Base-by-base conservation (phyloP, 148 eudicot genomes). In the Silene conica region DNA sequence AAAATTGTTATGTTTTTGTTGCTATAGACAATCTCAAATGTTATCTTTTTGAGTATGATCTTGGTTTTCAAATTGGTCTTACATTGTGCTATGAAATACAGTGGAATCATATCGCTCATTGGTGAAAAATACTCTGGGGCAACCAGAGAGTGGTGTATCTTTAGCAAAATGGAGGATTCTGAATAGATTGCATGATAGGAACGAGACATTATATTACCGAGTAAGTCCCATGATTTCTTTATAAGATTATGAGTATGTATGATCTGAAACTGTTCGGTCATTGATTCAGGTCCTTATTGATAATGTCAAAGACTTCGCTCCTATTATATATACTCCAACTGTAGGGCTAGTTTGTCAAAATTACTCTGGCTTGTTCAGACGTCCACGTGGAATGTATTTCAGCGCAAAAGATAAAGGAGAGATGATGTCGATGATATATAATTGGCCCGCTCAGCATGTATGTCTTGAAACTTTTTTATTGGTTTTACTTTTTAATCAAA, bases 321-420 rank as follows among this genome's bases (percentile, higher is more conserved):
- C 99, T 45, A 84, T 92, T 75, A 92, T 95, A 79, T 95, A 95
- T 83, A 95, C 99, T 86, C 99, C 99, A 56, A 95, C 99, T 55
- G 99, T 95, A 38, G 99, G 99, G 76, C 77, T 95, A 83, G 99
- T 95, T 26, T 95, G 99, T 77, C 99, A 95, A 85, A 95, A 95
- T 83, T 95, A 92, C 80, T 92, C 94, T 61, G 99, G 99, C 71
- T 86, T 95, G 81, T 92, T 90, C 89, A 86, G 99, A 86, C 97
- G 99, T 69, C 97, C 99, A 14, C 96, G 99, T 63, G 99, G 99
- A 74, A 95, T 95, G 99, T 95, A 95, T 76, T 95, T 95, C 86
- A 89, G 99, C 66, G 99, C 97, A 63, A 92, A 87, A 77, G 99
- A 95, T 78, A 92, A 86, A 81, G 96, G 99, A 84, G 99, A 95